Evolutionary conservation across 2,329 filamentous ascomycete species (phyloP).

Genomic region (Aspergillus proliferans): DNA sequence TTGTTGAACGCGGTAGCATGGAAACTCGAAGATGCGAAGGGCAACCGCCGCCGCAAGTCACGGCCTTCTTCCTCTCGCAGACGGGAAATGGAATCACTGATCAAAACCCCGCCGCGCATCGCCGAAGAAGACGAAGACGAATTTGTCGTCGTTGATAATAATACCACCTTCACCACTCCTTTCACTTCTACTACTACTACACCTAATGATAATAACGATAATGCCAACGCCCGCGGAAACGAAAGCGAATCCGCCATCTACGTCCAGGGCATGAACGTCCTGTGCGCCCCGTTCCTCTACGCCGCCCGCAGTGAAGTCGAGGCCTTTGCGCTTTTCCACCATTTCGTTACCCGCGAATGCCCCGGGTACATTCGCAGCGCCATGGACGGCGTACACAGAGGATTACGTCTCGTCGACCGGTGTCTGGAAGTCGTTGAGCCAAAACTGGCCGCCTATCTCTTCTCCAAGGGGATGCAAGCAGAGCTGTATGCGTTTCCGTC

Average conservation of each 20-base stretch:
- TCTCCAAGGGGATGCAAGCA: slow-evolving; percentile 79
- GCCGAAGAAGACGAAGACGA: slow-evolving; percentile 34
- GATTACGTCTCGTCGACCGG: slow-evolving; percentile 83
- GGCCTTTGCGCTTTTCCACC: slow-evolving; percentile 85
- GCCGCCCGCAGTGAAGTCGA: slow-evolving; percentile 90
- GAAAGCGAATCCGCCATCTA: slow-evolving; percentile 71
- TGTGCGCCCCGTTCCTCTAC: slow-evolving; percentile 92
- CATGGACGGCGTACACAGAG: slow-evolving; percentile 95
- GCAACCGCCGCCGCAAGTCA: slow-evolving; percentile 28
- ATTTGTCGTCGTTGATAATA: slow-evolving; percentile 42
- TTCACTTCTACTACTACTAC: not conserved
- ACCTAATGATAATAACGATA: not conserved
- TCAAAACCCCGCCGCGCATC: slow-evolving; percentile 33
- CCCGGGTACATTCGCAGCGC: slow-evolving; percentile 91
- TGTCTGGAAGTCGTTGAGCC: slow-evolving; percentile 87
- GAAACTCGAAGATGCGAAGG: slow-evolving; percentile 73
- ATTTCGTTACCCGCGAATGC: slow-evolving; percentile 78
- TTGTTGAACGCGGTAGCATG: slow-evolving; percentile 93
- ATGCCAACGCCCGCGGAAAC: slow-evolving; percentile 25
- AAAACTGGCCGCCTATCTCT: slow-evolving; percentile 76
- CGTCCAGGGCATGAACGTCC: slow-evolving; percentile 97
- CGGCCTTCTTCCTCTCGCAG: slow-evolving; percentile 39
- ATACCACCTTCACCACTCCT: not conserved
- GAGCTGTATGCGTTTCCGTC: slow-evolving; percentile 96
- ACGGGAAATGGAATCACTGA: slow-evolving; percentile 41